Evolutionary conservation across 768 basidiomycete species (phyloP), one percentile per base, ranked within the genome.

Genomic region (Tricholoma flavovirens): DNA sequence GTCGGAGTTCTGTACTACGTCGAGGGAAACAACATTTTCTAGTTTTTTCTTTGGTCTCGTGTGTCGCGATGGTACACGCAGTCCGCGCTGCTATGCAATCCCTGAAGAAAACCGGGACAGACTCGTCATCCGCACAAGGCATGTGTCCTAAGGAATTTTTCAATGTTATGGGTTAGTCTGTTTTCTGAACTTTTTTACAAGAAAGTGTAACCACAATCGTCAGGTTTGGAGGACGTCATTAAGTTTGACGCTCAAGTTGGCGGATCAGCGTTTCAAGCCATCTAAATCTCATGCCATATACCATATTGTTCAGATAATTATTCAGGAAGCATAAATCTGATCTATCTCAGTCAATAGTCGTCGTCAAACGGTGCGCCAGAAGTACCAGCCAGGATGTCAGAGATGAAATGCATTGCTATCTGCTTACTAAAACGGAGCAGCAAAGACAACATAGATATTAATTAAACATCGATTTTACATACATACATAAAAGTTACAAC

Each of bases 91-190:
- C 88, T 6, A 88, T 89, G 84, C 78, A 78, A 15, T 82, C 83
- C 0, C 70, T 90, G 43, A 87, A 85, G 73, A 86, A 87, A 73
- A 88, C 87, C 2, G 88, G 88, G 7, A 89, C 87, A 5, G 88
- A 90, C 66, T 87, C 84, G 65, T 55, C 67, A 17, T 71, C 75
- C 17, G 75, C 77, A 12, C 72, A 75, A 59, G 83, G 87, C 19
- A 88, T 89, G 87, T 86, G 88, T 61, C 88, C 88, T 7, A 86
- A 84, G 64, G 76, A 80, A 43, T 89, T 89, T 77, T 89, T 90
- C 67, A 80, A 86, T 64, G 83, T 87, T 52, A 85, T 88, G 85
- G 86, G 84, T 84, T 66, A 46, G 77, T 62, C 26, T 10, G n/a
- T 11, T 32, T 1, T 19, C 38, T 53, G 26, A 42, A 22, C 38